These are phyloP conservation scores for Ogataea paradorogensis DNA, from an alignment of 805 yeast genomes.

Conservation along the genomic window DNA sequence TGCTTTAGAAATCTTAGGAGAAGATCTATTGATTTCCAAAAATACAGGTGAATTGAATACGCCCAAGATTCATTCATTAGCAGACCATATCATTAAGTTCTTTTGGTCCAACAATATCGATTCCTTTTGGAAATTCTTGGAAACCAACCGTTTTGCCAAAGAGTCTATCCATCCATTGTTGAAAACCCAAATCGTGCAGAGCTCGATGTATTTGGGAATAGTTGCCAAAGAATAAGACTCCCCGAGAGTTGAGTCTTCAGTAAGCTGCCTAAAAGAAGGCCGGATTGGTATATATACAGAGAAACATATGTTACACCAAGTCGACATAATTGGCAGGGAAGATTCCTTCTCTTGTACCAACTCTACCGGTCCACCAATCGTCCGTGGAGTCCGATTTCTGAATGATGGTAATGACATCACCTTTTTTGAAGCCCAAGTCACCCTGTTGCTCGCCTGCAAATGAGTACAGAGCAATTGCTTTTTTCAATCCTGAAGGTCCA, in stretches of 20 bases:
- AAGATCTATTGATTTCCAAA: slow-evolving; percentile 6
- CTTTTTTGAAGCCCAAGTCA: slow-evolving; percentile 89
- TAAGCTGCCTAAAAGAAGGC: background rate
- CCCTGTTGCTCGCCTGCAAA: slow-evolving; percentile 94
- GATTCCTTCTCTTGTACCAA: slow-evolving; percentile 81
- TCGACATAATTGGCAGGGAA: slow-evolving; percentile 98
- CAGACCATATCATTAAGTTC: slow-evolving; percentile 31
- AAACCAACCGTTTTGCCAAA: slow-evolving; percentile 7
- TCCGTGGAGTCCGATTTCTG: slow-evolving; percentile 85
- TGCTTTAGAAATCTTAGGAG: slow-evolving; percentile 15
- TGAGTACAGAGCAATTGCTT: slow-evolving; percentile 85
- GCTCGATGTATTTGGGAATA: slow-evolving; percentile 21
- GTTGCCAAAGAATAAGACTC: slow-evolving; percentile 12
- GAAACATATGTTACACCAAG: slow-evolving; percentile 44
- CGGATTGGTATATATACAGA: slow-evolving; percentile 7
- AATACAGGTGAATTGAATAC: slow-evolving; percentile 12
- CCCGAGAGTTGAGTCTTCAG: no score
- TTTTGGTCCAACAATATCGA: slow-evolving; percentile 28
- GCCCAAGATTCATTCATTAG: slow-evolving; percentile 26
- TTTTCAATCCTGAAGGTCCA: slow-evolving; percentile 40
- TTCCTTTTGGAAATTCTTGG: slow-evolving; percentile 24
- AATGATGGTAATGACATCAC: slow-evolving; percentile 84
- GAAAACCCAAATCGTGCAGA: slow-evolving; percentile 20
- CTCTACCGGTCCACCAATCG: slow-evolving; percentile 98
- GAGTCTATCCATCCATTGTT: slow-evolving; percentile 14